Base-by-base conservation (phyloP, 2,329 filamentous ascomycete species). In the Diaporthe aspalathi region DNA sequence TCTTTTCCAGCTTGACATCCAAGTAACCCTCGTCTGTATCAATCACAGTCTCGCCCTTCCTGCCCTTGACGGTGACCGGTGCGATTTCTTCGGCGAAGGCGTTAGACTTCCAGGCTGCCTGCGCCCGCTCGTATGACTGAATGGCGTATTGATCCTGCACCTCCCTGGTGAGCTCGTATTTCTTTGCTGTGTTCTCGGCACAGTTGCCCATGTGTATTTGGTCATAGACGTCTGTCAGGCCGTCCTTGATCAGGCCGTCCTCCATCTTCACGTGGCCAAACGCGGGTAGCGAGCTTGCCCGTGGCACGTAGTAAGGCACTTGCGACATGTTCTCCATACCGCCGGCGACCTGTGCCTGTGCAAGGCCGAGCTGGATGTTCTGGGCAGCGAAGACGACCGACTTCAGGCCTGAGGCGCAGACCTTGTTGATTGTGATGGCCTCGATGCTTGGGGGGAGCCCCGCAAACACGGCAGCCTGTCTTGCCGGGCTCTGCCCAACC, bases 311-410 rank as follows among this genome's bases (percentile, higher is more conserved):
- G 83, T 97, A 97, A 3, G 96, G 96, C 5, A 97, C 94, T 49
- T 93, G 89, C 7, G 93, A 94, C 96, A 99, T 99, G 83, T 94
- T 98, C 85, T 99, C 96, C 93, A 99, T 98, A 68, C 96, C 96
- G 73, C 96, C 96, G 1, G 96, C 96, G 9, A 98, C 87, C 80
- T 97, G 93, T 0, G 93, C 95, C 78, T 97, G 93, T 20, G 94
- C 90, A 12, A 97, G 87, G 6, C 96, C 95, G 14, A 99, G 89
- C 82, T 98, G 94, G 76, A 98, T 97, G 79, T 97, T 96, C 79
- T 97, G 94, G 1, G 95, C 95, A 1, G 95, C 96, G 54, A 98
- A 88, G 27, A 89, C 91, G 5, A 98, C 94, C 1, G 96, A 93
- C 82, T 99, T 99, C 75, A 99, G 86, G 6, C 96, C 96, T 0